Evolutionary conservation across 2,329 filamentous ascomycete species (phyloP).

Genomic region (Ceratocystis cubensis): DNA sequence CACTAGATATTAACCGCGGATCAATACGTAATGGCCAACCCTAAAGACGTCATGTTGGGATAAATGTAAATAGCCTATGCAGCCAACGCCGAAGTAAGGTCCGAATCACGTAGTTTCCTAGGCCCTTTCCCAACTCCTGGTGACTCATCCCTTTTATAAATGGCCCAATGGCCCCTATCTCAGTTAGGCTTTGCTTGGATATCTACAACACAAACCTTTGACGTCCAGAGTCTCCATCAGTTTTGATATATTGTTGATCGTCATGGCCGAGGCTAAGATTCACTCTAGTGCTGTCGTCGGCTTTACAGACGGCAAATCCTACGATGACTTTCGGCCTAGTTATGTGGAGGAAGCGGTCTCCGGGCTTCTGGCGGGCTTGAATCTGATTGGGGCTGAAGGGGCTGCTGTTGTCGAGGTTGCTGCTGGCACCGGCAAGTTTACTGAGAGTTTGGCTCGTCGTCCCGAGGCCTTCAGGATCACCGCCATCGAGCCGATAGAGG

Average conservation of each 20-base stretch:
- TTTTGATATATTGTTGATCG: background rate
- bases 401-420: constrained; percentile 50
- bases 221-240: background rate
- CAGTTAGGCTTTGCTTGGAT: background rate
- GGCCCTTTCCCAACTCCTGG: no score
- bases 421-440: constrained; percentile 60
- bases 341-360: constrained; percentile 49
- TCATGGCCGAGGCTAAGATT: constrained; percentile 33
- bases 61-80: background rate
- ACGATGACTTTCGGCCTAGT: constrained; percentile 56
- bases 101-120: background rate
- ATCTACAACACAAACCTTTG: background rate
- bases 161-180: background rate
- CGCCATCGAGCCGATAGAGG: constrained; percentile 50
- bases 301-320: constrained; percentile 51
- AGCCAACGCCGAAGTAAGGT: background rate
- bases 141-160: no score
- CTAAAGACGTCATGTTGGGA: background rate
- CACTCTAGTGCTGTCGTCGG: constrained; percentile 42
- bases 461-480: constrained; percentile 48
- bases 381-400: constrained; percentile 35
- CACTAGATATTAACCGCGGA: background rate
- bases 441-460: constrained; percentile 45
- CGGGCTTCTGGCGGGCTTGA: constrained; percentile 43
- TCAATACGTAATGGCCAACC: background rate